Evolutionary conservation across 768 basidiomycete species (phyloP).

Genomic region (Pulveroboletus sp.): DNA sequence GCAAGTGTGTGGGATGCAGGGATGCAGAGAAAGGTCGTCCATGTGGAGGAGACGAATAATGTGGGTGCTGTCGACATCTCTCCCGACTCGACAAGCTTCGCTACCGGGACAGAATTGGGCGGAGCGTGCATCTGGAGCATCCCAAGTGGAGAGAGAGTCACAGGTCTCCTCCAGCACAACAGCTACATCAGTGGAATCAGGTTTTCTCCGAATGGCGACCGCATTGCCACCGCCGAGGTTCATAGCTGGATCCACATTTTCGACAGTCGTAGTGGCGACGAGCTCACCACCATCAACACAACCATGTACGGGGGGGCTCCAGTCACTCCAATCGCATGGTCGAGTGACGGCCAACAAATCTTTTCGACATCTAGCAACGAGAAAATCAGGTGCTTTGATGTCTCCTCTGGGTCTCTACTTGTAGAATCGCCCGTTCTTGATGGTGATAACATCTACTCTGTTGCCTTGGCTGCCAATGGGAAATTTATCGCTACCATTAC

Average conservation of each 20-base stretch:
- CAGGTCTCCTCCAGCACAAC: background rate
- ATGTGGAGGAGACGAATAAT: background rate
- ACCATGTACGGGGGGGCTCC: no score
- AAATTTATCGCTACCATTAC: background rate
- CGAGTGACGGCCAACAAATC: background rate
- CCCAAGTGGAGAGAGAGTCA: background rate
- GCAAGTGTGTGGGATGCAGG: background rate
- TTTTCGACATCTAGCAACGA: background rate
- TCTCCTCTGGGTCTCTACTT: background rate
- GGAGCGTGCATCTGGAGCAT: background rate
- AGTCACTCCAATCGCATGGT: background rate
- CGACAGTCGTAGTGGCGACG: background rate
- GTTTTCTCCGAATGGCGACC: background rate
- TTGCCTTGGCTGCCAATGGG: background rate
- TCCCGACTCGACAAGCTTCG: background rate
- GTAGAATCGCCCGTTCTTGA: background rate
- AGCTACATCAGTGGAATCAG: background rate
- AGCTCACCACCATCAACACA: background rate
- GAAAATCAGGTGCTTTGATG: background rate
- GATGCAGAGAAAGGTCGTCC: background rate
- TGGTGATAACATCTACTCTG: background rate
- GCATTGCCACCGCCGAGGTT: background rate
- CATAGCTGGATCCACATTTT: background rate
- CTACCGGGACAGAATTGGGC: background rate
- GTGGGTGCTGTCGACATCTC: background rate